phyloP scores from a whole-genome alignment of 768 basidiomycete species.

The Leccinum subtestaceum region DNA sequence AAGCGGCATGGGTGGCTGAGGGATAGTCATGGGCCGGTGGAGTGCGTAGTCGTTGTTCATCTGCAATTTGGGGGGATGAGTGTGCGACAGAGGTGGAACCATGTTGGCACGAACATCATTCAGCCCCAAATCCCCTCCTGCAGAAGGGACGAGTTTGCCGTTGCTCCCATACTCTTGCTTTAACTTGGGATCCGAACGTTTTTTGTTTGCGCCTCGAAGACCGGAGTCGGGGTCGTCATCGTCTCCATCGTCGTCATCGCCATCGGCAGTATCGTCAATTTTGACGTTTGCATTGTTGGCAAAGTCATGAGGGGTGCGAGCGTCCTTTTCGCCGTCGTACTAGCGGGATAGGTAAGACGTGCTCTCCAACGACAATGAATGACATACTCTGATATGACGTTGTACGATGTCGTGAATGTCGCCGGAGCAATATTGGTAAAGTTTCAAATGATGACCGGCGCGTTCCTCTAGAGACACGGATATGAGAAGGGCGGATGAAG shows the following conservation, averaged over 20 bases:
- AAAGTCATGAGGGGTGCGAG: conserved; percentile 49
- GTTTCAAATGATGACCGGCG: conserved; percentile 74
- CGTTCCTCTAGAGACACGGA: conserved; percentile 56
- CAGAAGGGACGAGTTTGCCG: conserved; percentile 18
- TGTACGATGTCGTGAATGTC: conserved; percentile 70
- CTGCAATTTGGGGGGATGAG: conserved; percentile 16
- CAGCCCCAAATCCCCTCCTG: conserved; percentile 19
- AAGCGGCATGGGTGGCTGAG: conserved; percentile 33
- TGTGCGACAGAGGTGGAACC: not conserved
- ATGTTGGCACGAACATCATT: conserved; percentile 23
- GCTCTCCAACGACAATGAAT: conserved; percentile 4
- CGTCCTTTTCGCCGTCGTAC: conserved; percentile 54
- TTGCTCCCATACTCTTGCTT: conserved; percentile 29
- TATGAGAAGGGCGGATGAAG: conserved; percentile 1
- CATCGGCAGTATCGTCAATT: conserved; percentile 39
- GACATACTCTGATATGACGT: conserved; percentile 54
- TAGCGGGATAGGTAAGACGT: conserved; percentile 17
- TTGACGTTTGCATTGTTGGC: conserved; percentile 34
- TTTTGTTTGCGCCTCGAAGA: conserved; percentile 20
- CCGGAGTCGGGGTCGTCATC: conserved; percentile 32
- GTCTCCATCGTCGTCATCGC: conserved; percentile 37
- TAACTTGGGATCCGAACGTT: conserved; percentile 25
- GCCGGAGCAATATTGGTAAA: conserved; percentile 77
- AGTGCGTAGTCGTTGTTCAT: conserved; percentile 25
- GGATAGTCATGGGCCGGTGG: conserved; percentile 33